Percentiles rank a stretch among this genome's conserved stretches.
phyloP scores from a whole-genome alignment of 495 filamentous ascomycete genomes.

The Entonaema liquescens region DNA sequence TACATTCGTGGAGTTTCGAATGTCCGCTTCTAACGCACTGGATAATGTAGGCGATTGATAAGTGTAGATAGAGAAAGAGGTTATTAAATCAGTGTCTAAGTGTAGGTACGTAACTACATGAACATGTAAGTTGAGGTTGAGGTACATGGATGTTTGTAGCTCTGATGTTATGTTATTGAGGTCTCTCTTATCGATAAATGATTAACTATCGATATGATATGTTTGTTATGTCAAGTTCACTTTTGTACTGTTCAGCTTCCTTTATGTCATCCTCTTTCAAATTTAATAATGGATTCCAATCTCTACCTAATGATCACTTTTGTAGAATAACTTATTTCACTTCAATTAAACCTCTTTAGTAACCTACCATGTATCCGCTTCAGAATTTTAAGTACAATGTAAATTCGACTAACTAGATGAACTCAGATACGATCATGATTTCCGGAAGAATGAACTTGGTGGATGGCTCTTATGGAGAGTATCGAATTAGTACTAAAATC shows the following conservation, averaged over 20 bases:
- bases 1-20: background rate
- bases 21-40: background rate
- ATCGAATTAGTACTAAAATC: background rate
- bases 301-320: no score
- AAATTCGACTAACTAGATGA: no score
- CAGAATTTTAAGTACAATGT: no score
- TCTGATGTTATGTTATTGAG: no score
- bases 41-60: background rate
- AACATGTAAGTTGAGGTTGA: background rate
- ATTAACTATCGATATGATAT: background rate
- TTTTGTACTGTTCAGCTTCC: no score
- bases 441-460: background rate
- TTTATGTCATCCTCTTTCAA: background rate
- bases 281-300: background rate
- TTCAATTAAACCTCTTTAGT: background rate
- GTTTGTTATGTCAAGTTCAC: background rate
- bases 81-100: background rate
- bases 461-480: background rate
- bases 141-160: background rate
- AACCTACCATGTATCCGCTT: no score
- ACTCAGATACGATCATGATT: background rate
- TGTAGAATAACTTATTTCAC: background rate
- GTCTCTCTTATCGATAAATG: conserved; percentile 28
- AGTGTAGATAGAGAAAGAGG: background rate
- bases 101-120: background rate